These are phyloP conservation scores for Alternaria conjuncta DNA, from an alignment of 2,329 filamentous ascomycete genomes.

Conservation along the genomic window DNA sequence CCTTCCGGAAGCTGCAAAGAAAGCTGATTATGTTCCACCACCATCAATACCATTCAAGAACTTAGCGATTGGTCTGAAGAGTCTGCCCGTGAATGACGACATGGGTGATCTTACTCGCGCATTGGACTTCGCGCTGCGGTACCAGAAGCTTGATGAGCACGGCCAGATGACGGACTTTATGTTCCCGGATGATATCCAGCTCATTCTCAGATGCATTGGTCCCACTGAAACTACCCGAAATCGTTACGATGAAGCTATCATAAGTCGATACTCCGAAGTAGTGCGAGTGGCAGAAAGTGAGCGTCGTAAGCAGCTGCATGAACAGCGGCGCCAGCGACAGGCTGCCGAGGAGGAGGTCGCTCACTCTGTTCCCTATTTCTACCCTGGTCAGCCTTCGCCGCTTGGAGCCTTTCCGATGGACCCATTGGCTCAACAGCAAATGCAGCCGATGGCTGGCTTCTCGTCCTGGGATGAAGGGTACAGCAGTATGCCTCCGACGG, in stretches of 20 bases:
- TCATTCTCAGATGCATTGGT: slow-evolving; percentile 18
- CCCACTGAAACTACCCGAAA: background rate
- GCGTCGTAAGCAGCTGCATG: background rate
- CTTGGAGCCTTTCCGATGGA: background rate
- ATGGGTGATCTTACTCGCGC: slow-evolving; percentile 35
- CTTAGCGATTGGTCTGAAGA: slow-evolving; percentile 25
- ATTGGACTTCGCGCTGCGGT: slow-evolving; percentile 21
- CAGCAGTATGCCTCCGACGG: background rate
- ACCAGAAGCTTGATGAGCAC: slow-evolving; percentile 3
- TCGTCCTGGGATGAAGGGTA: background rate
- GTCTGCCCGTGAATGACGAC: slow-evolving; percentile 25
- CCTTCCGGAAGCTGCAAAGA: slow-evolving; percentile 5
- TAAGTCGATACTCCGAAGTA: background rate
- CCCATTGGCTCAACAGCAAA: background rate
- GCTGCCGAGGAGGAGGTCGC: background rate
- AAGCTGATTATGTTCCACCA: background rate
- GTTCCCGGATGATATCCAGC: slow-evolving; percentile 29
- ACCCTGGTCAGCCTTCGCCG: background rate
- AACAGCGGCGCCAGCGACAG: background rate
- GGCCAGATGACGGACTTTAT: slow-evolving; percentile 8
- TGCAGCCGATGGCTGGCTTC: background rate
- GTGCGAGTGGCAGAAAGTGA: background rate
- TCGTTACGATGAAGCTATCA: slow-evolving; percentile 1
- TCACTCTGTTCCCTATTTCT: background rate
- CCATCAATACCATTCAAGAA: slow-evolving; percentile 22